These are phyloP conservation scores for Laetiporus sulphureus DNA, from an alignment of 1,284 basidiomycete species.

Conservation along the genomic window DNA sequence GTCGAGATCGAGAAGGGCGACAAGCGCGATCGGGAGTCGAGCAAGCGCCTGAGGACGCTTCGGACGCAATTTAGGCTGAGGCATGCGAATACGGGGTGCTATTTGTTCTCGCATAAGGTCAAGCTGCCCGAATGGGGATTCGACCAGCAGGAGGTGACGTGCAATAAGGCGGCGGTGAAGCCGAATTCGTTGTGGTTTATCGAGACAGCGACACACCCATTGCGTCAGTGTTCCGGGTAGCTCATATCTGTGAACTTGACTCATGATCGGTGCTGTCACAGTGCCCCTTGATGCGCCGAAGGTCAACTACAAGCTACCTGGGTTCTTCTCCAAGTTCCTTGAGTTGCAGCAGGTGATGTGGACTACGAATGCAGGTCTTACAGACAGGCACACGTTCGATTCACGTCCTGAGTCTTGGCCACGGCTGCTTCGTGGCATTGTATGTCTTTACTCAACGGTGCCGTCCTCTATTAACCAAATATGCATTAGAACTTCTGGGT, in stretches of 20 bases:
- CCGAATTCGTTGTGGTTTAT: slow-evolving; percentile 93
- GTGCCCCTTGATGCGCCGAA: slow-evolving; percentile 67
- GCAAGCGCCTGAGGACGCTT: slow-evolving; percentile 72
- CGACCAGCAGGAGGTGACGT: slow-evolving; percentile 98
- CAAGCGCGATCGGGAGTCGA: slow-evolving; percentile 58
- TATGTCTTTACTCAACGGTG: slow-evolving; percentile 36
- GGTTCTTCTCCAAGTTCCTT: slow-evolving; percentile 86
- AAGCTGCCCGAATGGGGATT: slow-evolving; percentile 97
- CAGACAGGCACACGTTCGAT: slow-evolving; percentile 92
- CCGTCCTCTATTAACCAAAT: not conserved
- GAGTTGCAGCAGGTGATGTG: slow-evolving; percentile 97
- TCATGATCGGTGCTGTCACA: slow-evolving; percentile 26
- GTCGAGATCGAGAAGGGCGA: slow-evolving; percentile 81
- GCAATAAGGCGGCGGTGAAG: slow-evolving; percentile 92
- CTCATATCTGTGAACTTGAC: not conserved
- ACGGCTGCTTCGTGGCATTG: slow-evolving; percentile 84
- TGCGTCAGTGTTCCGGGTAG: slow-evolving; percentile 36
- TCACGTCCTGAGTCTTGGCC: slow-evolving; percentile 92
- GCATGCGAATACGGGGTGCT: slow-evolving; percentile 88
- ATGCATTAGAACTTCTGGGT: slow-evolving; percentile 89
- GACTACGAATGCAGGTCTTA: slow-evolving; percentile 94
- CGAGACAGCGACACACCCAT: slow-evolving; percentile 80
- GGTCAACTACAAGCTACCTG: slow-evolving; percentile 85
- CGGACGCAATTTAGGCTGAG: slow-evolving; percentile 81
- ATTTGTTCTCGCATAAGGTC: slow-evolving; percentile 96